Evolutionary conservation across 306 rosid genomes (phyloP).

Genomic region (Vicia sativa): DNA sequence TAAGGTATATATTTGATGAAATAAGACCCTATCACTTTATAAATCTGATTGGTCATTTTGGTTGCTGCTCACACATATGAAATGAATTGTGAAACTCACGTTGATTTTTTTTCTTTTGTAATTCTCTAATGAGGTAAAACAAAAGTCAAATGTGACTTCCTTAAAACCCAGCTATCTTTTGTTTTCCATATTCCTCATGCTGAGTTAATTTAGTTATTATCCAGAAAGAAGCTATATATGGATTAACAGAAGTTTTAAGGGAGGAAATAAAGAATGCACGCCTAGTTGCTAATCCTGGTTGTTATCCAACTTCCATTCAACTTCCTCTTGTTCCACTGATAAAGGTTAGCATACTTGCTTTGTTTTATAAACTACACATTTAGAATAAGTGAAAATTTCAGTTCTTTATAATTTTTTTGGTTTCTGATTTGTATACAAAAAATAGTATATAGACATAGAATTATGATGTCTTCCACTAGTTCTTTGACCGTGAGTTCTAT

Average conservation of each 20-base stretch:
- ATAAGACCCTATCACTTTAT: background rate
- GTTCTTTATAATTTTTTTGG: background rate
- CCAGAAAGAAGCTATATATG: constrained; percentile 93
- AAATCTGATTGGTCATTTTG: constrained; percentile 26
- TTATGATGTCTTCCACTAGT: background rate
- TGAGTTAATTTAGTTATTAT: constrained; percentile 35
- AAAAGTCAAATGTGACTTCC: constrained; percentile 1
- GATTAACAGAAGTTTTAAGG: constrained; percentile 87
- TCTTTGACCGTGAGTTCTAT: constrained; percentile 20
- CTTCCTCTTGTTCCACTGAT: constrained; percentile 91
- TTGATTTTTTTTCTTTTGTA: background rate
- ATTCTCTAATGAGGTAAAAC: background rate
- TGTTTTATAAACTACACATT: constrained; percentile 18
- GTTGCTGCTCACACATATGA: constrained; percentile 14
- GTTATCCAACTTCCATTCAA: constrained; percentile 94
- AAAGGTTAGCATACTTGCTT: constrained; percentile 57
- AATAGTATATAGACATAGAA: background rate
- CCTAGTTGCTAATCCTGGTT: constrained; percentile 95
- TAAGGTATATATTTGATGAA: constrained; percentile 21
- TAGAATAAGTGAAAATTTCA: constrained; percentile 8
- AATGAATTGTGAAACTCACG: background rate
- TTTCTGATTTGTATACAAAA: background rate
- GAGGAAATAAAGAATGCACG: constrained; percentile 74
- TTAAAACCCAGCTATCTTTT: background rate
- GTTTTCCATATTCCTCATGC: constrained; percentile 29